Conservation (phyloP, 768 basidiomycete genomes). For the Boletus pseudopeckii region DNA sequence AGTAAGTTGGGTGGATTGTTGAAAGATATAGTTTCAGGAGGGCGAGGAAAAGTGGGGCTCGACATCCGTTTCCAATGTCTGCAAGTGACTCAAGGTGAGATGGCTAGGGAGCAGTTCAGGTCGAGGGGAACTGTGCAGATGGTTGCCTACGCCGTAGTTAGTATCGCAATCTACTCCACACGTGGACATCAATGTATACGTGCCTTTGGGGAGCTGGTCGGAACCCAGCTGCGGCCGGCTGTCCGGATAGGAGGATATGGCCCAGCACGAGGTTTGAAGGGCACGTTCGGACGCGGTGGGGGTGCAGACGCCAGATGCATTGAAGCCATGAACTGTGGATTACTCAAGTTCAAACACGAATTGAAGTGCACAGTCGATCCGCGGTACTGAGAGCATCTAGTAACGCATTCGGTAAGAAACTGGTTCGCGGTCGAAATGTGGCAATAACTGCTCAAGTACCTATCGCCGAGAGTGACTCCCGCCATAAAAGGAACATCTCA, state of each 20-base stretch:
- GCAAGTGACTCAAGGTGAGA: too few species aligned
- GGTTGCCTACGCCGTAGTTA: slow-evolving; percentile 21
- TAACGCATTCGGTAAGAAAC: background rate
- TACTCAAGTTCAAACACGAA: slow-evolving; percentile 83
- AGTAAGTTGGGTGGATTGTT: too few species aligned
- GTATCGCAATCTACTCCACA: background rate
- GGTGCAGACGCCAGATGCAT: slow-evolving; percentile 58
- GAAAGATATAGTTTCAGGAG: too few species aligned
- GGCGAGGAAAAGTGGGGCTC: too few species aligned
- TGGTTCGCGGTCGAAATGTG: background rate
- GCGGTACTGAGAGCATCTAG: slow-evolving; percentile 87
- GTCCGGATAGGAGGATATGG: slow-evolving; percentile 59
- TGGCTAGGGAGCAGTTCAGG: too few species aligned
- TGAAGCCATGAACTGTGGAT: slow-evolving; percentile 80
- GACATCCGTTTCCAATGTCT: too few species aligned
- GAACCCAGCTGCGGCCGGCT: slow-evolving; percentile 59
- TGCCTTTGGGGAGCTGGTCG: slow-evolving; percentile 45
- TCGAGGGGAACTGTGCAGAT: too few species aligned
- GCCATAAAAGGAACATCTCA: slow-evolving; percentile 98
- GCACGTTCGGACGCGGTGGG: slow-evolving; percentile 42
- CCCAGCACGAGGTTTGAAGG: slow-evolving; percentile 68
- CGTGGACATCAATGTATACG: background rate
- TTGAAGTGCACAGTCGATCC: slow-evolving; percentile 87
- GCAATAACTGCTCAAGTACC: slow-evolving; percentile 40
- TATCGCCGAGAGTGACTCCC: slow-evolving; percentile 60